These are phyloP conservation scores for Ophiognomonia clavigignenti-juglandacearum DNA, from an alignment of 2,329 filamentous ascomycete species.

Conservation along the genomic window DNA sequence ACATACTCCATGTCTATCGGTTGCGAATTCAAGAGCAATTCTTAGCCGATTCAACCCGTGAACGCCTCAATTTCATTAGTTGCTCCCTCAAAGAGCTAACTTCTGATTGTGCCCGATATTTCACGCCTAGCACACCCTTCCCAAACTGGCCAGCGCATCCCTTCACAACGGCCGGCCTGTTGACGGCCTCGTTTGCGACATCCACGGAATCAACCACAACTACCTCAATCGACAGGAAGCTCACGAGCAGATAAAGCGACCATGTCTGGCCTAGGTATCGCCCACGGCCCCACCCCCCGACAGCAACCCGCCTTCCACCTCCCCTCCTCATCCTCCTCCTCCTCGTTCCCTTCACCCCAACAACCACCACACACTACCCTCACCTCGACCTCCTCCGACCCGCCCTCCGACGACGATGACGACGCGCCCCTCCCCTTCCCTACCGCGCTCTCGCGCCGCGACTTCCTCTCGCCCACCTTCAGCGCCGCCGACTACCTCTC, in stretches of 20 bases:
- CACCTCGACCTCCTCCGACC: conserved; percentile 26
- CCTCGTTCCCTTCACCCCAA: conserved; percentile 20
- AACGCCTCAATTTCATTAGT: no score
- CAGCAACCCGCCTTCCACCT: conserved; percentile 13
- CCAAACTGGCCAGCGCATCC: no score
- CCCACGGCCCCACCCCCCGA: background rate
- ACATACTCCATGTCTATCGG: no score
- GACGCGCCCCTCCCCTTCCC: conserved; percentile 77
- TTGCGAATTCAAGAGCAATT: no score
- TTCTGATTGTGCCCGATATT: no score
- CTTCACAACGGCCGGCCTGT: no score
- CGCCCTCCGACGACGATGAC: conserved; percentile 38
- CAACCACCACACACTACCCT: conserved; percentile 7
- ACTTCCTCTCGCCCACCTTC: conserved; percentile 77
- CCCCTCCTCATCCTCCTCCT: conserved; percentile 24
- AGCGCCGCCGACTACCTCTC: conserved; percentile 76
- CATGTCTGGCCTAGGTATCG: conserved; percentile 15
- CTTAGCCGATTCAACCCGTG: no score
- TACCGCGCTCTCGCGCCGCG: conserved; percentile 71
- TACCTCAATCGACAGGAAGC: background rate
- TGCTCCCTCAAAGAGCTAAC: no score
- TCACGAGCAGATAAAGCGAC: background rate
- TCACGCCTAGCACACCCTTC: no score
- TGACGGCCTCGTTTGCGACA: background rate
- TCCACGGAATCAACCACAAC: no score